A percentile compares a stretch with the other conserved stretches of the same genome.
These are phyloP conservation scores for Phialemonium atrogriseum DNA, from an alignment of 2,329 filamentous ascomycete genomes.

Conservation along the genomic window DNA sequence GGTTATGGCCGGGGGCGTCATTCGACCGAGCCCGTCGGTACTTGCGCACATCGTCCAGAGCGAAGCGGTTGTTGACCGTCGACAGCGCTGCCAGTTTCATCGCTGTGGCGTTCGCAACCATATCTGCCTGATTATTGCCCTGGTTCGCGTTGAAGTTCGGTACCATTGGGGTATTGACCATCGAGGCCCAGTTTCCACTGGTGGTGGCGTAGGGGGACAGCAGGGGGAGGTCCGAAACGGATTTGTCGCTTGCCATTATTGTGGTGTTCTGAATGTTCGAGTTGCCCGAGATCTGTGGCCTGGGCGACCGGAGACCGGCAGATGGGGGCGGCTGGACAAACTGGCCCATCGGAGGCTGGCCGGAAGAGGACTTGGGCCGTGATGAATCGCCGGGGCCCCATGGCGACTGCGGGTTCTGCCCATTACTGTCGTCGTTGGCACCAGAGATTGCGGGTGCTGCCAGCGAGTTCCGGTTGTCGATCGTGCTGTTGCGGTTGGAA, in stretches of 20 bases:
- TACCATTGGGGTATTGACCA: constrained; percentile 96
- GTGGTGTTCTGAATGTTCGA: constrained; percentile 76
- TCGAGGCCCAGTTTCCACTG: constrained; percentile 94
- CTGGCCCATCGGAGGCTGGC: constrained; percentile 84
- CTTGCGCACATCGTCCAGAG: constrained; percentile 92
- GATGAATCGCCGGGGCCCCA: constrained; percentile 57
- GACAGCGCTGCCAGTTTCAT: constrained; percentile 98
- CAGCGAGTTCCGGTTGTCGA: constrained; percentile 69
- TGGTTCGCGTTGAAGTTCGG: constrained; percentile 67
- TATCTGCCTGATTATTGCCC: constrained; percentile 71
- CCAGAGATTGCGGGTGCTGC: constrained; percentile 67
- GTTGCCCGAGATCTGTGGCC: constrained; percentile 59
- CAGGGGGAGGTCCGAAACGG: constrained; percentile 64
- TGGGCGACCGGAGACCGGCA: constrained; percentile 69
- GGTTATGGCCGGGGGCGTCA: constrained; percentile 59
- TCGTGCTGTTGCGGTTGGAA: constrained; percentile 86
- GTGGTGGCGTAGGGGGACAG: constrained; percentile 75
- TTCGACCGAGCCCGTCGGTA: constrained; percentile 87
- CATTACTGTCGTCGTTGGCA: constrained; percentile 56
- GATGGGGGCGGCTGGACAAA: constrained; percentile 77
- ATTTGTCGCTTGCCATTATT: constrained; percentile 63
- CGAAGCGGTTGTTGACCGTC: constrained; percentile 96
- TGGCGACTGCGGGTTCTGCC: constrained; percentile 65
- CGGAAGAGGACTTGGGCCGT: constrained; percentile 69
- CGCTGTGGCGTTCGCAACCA: constrained; percentile 96